Percentiles rank a stretch among this genome's conserved stretches.
Evolutionary conservation across 1,284 basidiomycete genomes (phyloP).

Genomic region (Boletus subluridellus): DNA sequence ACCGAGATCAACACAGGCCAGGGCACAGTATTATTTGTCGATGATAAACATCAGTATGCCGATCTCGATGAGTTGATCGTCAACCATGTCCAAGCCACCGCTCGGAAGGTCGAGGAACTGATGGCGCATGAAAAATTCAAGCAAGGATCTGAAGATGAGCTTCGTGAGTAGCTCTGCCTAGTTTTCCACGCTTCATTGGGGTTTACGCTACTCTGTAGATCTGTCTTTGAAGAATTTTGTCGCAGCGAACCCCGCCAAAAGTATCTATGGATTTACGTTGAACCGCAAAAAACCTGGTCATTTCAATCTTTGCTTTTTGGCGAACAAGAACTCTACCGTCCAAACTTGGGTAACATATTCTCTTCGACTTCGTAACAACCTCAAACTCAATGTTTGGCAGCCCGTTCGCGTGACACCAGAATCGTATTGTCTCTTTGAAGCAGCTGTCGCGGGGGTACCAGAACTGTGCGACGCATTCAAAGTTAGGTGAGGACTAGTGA

Average conservation of each 20-base stretch:
- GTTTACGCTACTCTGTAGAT: conserved; percentile 46
- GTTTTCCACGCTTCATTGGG: not conserved
- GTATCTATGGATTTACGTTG: conserved; percentile 94
- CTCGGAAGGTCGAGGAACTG: conserved; percentile 90
- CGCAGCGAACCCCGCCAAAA: conserved; percentile 89
- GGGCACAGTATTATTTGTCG: conserved; percentile 74
- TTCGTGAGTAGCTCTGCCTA: conserved; percentile 61
- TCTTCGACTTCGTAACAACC: not conserved
- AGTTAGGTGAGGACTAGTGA: conserved; percentile 57
- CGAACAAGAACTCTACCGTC: conserved; percentile 86
- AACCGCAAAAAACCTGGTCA: conserved; percentile 90
- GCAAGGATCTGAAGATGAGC: conserved; percentile 79
- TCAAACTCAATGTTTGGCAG: conserved; percentile 40
- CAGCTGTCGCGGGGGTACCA: conserved; percentile 82
- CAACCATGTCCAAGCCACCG: conserved; percentile 94
- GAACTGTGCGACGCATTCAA: conserved; percentile 97
- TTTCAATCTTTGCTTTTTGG: conserved; percentile 91
- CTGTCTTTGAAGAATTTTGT: conserved; percentile 87
- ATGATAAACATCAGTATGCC: conserved; percentile 79
- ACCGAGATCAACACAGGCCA: conserved; percentile 81
- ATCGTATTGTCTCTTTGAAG: conserved; percentile 86
- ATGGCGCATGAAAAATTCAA: conserved; percentile 98
- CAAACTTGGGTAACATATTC: conserved; percentile 74
- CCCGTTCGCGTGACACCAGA: conserved; percentile 87
- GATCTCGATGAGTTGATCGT: conserved; percentile 98